Evolutionary conservation across 1,284 basidiomycete species (phyloP).

Genomic region (Trametes hirsuta): DNA sequence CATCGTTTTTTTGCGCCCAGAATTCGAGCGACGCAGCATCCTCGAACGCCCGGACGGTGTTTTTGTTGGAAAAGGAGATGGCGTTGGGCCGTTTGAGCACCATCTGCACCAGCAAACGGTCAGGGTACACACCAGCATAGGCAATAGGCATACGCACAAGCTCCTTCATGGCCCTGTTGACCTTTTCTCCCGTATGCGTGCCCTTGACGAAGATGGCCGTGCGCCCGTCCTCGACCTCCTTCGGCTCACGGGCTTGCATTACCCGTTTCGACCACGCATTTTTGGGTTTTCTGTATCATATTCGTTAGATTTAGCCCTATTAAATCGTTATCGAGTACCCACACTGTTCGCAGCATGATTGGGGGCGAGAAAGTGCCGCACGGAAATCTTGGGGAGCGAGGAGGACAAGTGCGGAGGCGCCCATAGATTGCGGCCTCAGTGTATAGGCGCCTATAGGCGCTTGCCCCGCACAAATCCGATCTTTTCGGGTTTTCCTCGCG

Average conservation of each 20-base stretch:
- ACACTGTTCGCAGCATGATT: constrained; percentile 46
- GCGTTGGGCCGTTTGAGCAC: constrained; percentile 87
- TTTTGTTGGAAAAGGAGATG: constrained; percentile 96
- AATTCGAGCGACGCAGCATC: constrained; percentile 86
- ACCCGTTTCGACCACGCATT: constrained; percentile 98
- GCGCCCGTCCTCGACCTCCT: constrained; percentile 86
- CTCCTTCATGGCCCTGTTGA: constrained; percentile 86
- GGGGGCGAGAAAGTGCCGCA: not conserved
- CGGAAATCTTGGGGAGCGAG: constrained; percentile 12
- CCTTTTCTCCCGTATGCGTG: constrained; percentile 81
- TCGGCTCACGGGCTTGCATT: constrained; percentile 85
- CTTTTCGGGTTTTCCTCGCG: not conserved
- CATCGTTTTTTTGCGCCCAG: constrained; percentile 95
- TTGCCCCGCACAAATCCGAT: not conserved
- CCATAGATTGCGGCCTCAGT: not conserved
- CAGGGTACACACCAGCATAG: not conserved
- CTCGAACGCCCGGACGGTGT: constrained; percentile 91
- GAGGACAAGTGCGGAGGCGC: constrained; percentile 13
- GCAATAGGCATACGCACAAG: constrained; percentile 57
- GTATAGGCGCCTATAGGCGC: constrained; percentile 13
- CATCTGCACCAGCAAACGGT: constrained; percentile 58
- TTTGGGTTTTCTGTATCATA: constrained; percentile 80
- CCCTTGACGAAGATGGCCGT: constrained; percentile 92
- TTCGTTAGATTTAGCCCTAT: not conserved
- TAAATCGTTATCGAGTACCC: constrained; percentile 16